Percentiles rank a stretch among this genome's conserved stretches.
Conservation (phyloP, 2,329 filamentous ascomycete genomes). For the Cercospora citrullina region DNA sequence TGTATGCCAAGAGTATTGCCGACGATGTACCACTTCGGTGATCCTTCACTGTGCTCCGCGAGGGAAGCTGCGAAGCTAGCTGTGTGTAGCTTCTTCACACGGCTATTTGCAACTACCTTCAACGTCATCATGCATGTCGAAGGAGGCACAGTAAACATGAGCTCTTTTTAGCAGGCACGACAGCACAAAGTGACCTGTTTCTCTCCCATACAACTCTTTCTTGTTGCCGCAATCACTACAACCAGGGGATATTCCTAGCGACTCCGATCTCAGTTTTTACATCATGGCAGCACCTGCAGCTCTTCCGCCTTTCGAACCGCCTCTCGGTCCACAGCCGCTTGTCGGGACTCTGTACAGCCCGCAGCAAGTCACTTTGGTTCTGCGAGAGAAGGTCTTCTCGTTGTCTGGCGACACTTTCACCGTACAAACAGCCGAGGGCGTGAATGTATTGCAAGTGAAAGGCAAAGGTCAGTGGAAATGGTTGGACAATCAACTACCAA, state of each 20-base stretch:
- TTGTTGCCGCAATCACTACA: not conserved
- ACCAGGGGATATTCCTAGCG: not conserved
- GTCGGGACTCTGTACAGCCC: conserved; percentile 31
- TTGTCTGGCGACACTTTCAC: conserved; percentile 65
- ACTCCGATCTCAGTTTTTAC: not conserved
- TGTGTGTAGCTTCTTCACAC: not conserved
- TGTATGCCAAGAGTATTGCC: not conserved
- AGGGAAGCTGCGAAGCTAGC: not conserved
- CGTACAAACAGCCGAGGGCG: conserved; percentile 57
- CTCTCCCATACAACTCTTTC: not conserved
- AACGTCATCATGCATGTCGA: conserved; percentile 10
- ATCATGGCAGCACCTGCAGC: conserved; percentile 7
- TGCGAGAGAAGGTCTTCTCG: conserved; percentile 60
- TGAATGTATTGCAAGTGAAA: conserved; percentile 57
- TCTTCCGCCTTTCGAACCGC: conserved; percentile 32
- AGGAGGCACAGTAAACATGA: not conserved
- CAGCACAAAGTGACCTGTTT: not conserved
- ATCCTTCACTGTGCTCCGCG: not conserved
- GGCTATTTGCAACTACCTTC: conserved; percentile 4
- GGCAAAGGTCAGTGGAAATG: conserved; percentile 44
- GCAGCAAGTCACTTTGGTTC: conserved; percentile 47
- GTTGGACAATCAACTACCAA: not conserved
- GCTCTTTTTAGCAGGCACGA: not conserved
- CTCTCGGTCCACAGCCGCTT: conserved; percentile 36
- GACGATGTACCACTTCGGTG: not conserved